phyloP scores from a whole-genome alignment of 768 basidiomycete species.

The Ramaria sp. region DNA sequence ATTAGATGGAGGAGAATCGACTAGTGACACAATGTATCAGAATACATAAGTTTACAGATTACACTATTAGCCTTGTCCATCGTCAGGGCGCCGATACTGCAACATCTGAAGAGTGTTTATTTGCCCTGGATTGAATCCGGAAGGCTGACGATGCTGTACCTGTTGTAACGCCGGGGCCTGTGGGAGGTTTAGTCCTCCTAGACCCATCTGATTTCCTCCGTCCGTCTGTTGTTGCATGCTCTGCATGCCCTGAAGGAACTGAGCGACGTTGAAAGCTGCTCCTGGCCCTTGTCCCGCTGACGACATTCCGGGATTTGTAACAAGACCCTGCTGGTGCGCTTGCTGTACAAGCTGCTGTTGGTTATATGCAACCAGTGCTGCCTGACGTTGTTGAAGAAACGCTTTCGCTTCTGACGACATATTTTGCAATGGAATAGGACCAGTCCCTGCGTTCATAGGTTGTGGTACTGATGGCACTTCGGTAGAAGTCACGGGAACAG shows the following conservation, averaged over 20 bases:
- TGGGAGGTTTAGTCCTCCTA: neutral
- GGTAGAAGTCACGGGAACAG: neutral
- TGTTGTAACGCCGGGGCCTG: neutral
- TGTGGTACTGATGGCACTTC: neutral
- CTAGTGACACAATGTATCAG: neutral
- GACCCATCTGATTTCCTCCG: neutral
- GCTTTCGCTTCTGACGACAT: slow-evolving; percentile 7
- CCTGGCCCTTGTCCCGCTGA: slow-evolving; percentile 4
- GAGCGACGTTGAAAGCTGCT: slow-evolving; percentile 11
- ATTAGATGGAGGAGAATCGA: neutral
- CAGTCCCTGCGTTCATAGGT: neutral
- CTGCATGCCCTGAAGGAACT: slow-evolving; percentile 13
- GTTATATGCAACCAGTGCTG: slow-evolving; percentile 20
- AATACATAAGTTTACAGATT: neutral
- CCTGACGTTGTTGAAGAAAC: slow-evolving; percentile 10
- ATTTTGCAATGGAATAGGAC: slow-evolving; percentile 12
- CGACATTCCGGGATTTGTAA: slow-evolving; percentile 13
- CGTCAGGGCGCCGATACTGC: slow-evolving; percentile 31
- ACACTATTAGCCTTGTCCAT: slow-evolving; percentile 14
- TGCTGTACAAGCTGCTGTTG: slow-evolving; percentile 14
- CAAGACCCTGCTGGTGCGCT: slow-evolving; percentile 11
- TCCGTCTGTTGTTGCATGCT: slow-evolving; percentile 13
- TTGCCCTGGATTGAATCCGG: neutral
- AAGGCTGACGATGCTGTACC: slow-evolving; percentile 3
- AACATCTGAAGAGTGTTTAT: slow-evolving; percentile 23